These are phyloP conservation scores for Davidsoniella eucalypti DNA, from an alignment of 2,329 filamentous ascomycete species.

Conservation along the genomic window DNA sequence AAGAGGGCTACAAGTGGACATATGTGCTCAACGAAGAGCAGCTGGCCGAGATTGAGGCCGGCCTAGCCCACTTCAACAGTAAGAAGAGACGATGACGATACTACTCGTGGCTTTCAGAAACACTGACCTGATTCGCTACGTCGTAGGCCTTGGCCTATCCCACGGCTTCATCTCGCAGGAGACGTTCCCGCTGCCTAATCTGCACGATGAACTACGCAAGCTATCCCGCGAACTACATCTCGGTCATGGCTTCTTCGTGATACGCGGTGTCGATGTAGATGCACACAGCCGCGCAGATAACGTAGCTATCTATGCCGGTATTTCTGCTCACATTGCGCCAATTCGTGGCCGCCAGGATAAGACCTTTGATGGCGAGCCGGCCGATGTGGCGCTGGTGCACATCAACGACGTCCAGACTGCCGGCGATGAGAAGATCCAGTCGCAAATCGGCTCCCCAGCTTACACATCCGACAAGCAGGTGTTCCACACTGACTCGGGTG, in stretches of 20 bases:
- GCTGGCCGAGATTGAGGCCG: constrained; percentile 10
- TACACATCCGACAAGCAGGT: constrained; percentile 26
- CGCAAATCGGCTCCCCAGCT: constrained; percentile 6
- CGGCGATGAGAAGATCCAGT: constrained; percentile 8
- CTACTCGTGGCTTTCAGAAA: no score
- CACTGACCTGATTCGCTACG: no score
- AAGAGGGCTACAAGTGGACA: constrained; percentile 6
- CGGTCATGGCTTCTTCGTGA: constrained; percentile 43
- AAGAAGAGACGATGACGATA: not conserved
- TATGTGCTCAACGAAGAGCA: constrained; percentile 5
- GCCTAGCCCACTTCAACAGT: constrained; percentile 11
- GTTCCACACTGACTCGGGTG: constrained; percentile 40
- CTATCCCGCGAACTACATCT: constrained; percentile 34
- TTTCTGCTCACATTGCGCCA: constrained; percentile 40
- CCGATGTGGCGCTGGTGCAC: constrained; percentile 35
- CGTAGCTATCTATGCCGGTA: constrained; percentile 40
- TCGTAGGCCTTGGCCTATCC: not conserved
- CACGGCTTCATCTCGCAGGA: constrained; percentile 3
- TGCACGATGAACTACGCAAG: constrained; percentile 30
- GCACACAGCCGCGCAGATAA: constrained; percentile 39
- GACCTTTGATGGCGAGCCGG: constrained; percentile 22
- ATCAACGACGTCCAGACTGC: constrained; percentile 26
- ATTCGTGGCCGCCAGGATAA: constrained; percentile 36
- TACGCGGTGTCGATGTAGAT: constrained; percentile 39
- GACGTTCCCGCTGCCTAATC: constrained; percentile 33